Evolutionary conservation across 2,329 filamentous ascomycete species (phyloP).

Genomic region (Sordariomycetes sp.): DNA sequence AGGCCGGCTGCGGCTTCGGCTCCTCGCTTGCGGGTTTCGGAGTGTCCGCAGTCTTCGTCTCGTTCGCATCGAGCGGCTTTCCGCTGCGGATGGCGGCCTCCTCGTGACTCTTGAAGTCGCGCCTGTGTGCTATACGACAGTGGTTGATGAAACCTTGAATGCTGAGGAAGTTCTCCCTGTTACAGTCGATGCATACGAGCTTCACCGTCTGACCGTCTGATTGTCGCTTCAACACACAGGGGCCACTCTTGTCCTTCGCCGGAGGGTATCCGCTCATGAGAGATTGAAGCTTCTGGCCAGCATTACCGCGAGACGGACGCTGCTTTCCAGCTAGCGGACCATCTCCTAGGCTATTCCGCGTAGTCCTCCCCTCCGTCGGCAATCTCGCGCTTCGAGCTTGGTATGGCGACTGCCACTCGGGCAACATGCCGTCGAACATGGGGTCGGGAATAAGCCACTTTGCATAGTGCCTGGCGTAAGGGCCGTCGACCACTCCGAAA

Average conservation of each 20-base stretch:
- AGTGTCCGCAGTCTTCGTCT: conserved; percentile 22
- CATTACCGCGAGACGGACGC: conserved; percentile 31
- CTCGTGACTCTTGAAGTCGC: conserved; percentile 92
- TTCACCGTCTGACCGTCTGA: conserved; percentile 80
- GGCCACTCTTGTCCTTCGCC: conserved; percentile 70
- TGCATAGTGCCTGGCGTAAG: conserved; percentile 87
- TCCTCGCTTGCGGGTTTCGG: conserved; percentile 25
- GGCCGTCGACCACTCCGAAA: conserved; percentile 82
- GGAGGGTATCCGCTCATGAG: conserved; percentile 58
- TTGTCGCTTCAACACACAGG: conserved; percentile 65
- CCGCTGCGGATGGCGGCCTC: conserved; percentile 83
- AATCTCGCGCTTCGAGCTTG: conserved; percentile 29
- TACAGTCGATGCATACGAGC: conserved; percentile 77
- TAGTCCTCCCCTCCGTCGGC: conserved; percentile 58
- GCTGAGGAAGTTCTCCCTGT: conserved; percentile 84
- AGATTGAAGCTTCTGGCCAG: conserved; percentile 53
- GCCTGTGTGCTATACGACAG: conserved; percentile 87
- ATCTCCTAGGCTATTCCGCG: conserved; percentile 54
- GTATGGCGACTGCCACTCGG: conserved; percentile 27
- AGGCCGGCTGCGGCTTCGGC: conserved; percentile 12
- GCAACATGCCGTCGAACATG: conserved; percentile 61
- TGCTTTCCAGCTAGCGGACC: conserved; percentile 29
- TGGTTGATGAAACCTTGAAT: conserved; percentile 99
- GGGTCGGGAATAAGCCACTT: conserved; percentile 89
- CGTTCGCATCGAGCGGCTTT: conserved; percentile 61